Evolutionary conservation across 2,329 filamentous ascomycete genomes (phyloP).

Genomic region (Stenocarpella maydis): DNA sequence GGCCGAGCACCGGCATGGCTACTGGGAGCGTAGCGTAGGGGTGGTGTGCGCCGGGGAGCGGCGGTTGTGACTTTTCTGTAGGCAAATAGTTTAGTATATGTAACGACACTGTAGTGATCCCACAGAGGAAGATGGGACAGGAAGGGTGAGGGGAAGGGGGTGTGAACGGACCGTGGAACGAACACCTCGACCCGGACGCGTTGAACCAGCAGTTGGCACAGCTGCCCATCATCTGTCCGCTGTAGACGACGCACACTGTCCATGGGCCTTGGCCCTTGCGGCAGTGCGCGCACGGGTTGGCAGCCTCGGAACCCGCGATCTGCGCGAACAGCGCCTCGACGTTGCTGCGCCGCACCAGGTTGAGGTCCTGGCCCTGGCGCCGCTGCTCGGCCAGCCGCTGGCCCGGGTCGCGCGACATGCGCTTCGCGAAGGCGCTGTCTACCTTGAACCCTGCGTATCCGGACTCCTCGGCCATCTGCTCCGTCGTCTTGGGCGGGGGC

Average conservation of each 20-base stretch:
- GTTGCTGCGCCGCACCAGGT: conserved; percentile 65
- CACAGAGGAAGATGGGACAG: not conserved
- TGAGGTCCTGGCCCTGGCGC: conserved; percentile 61
- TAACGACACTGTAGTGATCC: not conserved
- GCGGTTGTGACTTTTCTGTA: conserved; percentile 33
- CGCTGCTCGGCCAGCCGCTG: conserved; percentile 61
- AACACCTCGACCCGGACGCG: conserved; percentile 65
- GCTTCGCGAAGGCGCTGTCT: conserved; percentile 64
- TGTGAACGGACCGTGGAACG: conserved; percentile 63
- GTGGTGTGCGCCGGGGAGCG: conserved; percentile 25
- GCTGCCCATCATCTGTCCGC: conserved; percentile 68
- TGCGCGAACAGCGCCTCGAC: conserved; percentile 67
- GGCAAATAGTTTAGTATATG: not conserved
- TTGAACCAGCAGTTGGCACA: conserved; percentile 73
- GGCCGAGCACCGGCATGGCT: conserved; percentile 16
- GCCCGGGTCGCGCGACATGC: conserved; percentile 58
- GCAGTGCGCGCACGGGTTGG: conserved; percentile 66
- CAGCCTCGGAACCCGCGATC: conserved; percentile 59
- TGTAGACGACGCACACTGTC: conserved; percentile 65
- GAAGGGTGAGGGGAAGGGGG: not conserved
- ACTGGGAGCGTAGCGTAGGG: conserved; percentile 32
- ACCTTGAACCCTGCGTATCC: conserved; percentile 58
- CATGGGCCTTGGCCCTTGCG: conserved; percentile 68
- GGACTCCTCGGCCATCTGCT: conserved; percentile 54
- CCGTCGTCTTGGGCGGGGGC: conserved; percentile 51